Evolutionary conservation across 139 green algal genomes (phyloP), one percentile per base, ranked within the genome.

Genomic region (Limnomonas spitsbergensis): DNA sequence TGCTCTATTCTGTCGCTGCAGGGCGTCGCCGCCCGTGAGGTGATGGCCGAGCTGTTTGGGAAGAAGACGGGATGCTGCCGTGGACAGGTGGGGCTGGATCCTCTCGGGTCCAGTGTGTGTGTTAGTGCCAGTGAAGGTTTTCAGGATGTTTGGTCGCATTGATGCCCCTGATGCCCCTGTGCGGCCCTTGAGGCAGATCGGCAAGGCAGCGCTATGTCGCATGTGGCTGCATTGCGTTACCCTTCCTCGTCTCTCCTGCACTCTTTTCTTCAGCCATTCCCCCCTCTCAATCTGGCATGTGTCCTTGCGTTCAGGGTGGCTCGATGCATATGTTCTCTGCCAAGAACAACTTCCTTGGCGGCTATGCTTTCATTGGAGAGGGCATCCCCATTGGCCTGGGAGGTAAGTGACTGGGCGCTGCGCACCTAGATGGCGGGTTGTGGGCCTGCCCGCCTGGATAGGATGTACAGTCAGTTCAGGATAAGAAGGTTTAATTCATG

Each of bases 21-120:
- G 40, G 70, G 70, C 29, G 70, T 77, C 9, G 2, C 70, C 29
- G 70, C 70, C 26, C 39, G 70, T n/a, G 70, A 88, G 73, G 89
- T 99, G 47, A 99, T 99, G 95, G 91, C 95, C 1, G 95, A 99
- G 91, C 91, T 99, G 81, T 99, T 98, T 86, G 95, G 95, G 85
- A 99, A 99, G 92, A 92, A 94, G 82, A 98, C 95, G 0, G 95
- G 95, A 54, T 91, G 92, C 80, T 98, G 94, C 91, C 85, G 94
- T 32, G 93, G 93, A 32, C 92, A 97, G 86, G n/a, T n/a, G n/a
- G n/a, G n/a, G n/a, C n/a, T n/a, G n/a, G n/a, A n/a, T n/a, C n/a
- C n/a, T n/a, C n/a, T n/a, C n/a, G n/a, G n/a, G n/a, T n/a, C n/a
- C n/a, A n/a, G n/a, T n/a, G n/a, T n/a, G n/a, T n/a, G n/a, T n/a